Evolutionary conservation across 2,329 filamentous ascomycete genomes (phyloP).

Genomic region (Colletotrichum caudatum): DNA sequence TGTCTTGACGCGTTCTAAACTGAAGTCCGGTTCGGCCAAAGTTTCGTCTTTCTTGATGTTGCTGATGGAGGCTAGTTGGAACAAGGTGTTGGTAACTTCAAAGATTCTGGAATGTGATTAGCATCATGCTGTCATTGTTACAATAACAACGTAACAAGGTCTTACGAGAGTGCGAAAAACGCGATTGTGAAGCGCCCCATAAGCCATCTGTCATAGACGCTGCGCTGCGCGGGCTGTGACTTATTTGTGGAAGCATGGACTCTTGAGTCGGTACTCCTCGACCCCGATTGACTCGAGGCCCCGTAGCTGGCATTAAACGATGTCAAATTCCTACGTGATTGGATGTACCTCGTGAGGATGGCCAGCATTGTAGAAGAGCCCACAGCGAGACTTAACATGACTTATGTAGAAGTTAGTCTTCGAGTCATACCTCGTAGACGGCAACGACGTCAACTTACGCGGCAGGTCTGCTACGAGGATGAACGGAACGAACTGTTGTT

Average conservation of each 20-base stretch:
- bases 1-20: neutral
- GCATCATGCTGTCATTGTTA: neutral
- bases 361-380: neutral
- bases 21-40: neutral
- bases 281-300: neutral
- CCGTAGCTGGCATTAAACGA: neutral
- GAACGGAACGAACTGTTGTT: neutral
- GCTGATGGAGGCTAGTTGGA: neutral
- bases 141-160: neutral
- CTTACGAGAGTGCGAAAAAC: slow-evolving; percentile 22
- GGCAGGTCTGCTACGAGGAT: neutral
- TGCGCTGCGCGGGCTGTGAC: neutral
- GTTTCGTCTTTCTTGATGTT: neutral
- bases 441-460: neutral
- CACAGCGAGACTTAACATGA: neutral
- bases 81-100: neutral
- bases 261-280: neutral
- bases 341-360: neutral
- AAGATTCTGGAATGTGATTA: neutral
- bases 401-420: neutral
- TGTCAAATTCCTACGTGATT: neutral
- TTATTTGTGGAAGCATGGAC: neutral
- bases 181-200: slow-evolving; percentile 1
- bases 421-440: neutral
- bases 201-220: neutral